Evolutionary conservation across 2,329 filamentous ascomycete species (phyloP).

Genomic region (Aaosphaeria arxii): DNA sequence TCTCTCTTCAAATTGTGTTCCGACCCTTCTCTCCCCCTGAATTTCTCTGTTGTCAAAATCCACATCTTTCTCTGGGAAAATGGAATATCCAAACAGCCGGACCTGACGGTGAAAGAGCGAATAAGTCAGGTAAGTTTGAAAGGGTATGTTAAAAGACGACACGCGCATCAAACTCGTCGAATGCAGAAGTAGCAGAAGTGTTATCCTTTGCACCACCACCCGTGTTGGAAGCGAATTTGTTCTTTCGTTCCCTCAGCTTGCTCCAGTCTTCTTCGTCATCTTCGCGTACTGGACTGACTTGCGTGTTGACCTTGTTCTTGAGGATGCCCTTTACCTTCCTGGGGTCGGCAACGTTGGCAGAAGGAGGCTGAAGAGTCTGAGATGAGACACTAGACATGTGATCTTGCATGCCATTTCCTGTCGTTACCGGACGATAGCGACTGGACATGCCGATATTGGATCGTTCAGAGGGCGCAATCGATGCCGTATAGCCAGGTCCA

Average conservation of each 20-base stretch:
- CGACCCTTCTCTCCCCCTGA: too few relatives aligned
- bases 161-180: too few relatives aligned
- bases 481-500: constrained; percentile 68
- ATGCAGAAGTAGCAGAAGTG: too few relatives aligned
- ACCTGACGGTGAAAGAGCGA: too few relatives aligned
- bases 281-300: constrained; percentile 7
- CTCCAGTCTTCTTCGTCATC: constrained; percentile 35
- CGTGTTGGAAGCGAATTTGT: constrained; percentile 11
- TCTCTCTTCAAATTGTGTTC: too few relatives aligned
- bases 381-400: constrained; percentile 26
- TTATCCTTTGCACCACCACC: too few relatives aligned
- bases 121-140: too few relatives aligned
- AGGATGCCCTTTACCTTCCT: constrained; percentile 30
- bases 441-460: constrained; percentile 90
- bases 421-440: constrained; percentile 84
- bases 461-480: constrained; percentile 91
- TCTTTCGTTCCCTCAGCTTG: constrained; percentile 28
- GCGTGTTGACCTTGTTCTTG: constrained; percentile 20
- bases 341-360: constrained; percentile 14
- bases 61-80: too few relatives aligned
- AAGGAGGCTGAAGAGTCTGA: constrained; percentile 33
- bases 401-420: constrained; percentile 19
- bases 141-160: too few relatives aligned
- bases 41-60: too few relatives aligned
- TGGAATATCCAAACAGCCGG: too few relatives aligned